Conservation (phyloP, 768 basidiomycete species). For the Leccinum barrowsii region DNA sequence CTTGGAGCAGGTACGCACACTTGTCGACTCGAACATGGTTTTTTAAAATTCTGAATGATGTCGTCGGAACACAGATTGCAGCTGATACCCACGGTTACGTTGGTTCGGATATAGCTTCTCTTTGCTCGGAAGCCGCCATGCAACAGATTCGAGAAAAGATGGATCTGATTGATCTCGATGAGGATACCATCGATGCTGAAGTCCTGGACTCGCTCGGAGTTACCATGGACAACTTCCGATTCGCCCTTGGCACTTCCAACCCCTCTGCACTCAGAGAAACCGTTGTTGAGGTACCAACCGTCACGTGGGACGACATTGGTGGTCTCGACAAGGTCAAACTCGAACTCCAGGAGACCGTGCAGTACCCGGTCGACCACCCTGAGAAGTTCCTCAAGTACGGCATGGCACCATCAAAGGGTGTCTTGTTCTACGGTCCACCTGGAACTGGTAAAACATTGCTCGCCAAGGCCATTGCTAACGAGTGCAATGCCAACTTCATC, state of each 20-base stretch:
- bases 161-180: constrained; percentile 93
- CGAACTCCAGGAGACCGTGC: constrained; percentile 98
- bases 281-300: constrained; percentile 97
- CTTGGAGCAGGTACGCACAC: constrained; percentile 71
- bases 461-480: constrained; percentile 98
- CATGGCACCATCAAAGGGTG: constrained; percentile 99
- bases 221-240: constrained; percentile 99
- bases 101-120: constrained; percentile 94
- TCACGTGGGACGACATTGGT: constrained; percentile 99
- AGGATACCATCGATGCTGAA: constrained; percentile 99
- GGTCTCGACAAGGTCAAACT: constrained; percentile 99
- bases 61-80: constrained; percentile 64
- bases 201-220: constrained; percentile 98
- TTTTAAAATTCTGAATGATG: constrained; percentile 5
- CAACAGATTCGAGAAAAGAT: constrained; percentile 99
- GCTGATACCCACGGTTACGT: constrained; percentile 99
- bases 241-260: constrained; percentile 95
- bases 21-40: background rate
- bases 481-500: constrained; percentile 99
- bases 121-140: constrained; percentile 99
- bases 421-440: constrained; percentile 98
- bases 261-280: constrained; percentile 99
- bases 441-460: constrained; percentile 99
- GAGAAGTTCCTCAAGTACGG: constrained; percentile 99
- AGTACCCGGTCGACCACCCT: constrained; percentile 99